These are phyloP conservation scores for Xylariaceae sp. DNA, from an alignment of 2,329 filamentous ascomycete genomes.

Conservation along the genomic window DNA sequence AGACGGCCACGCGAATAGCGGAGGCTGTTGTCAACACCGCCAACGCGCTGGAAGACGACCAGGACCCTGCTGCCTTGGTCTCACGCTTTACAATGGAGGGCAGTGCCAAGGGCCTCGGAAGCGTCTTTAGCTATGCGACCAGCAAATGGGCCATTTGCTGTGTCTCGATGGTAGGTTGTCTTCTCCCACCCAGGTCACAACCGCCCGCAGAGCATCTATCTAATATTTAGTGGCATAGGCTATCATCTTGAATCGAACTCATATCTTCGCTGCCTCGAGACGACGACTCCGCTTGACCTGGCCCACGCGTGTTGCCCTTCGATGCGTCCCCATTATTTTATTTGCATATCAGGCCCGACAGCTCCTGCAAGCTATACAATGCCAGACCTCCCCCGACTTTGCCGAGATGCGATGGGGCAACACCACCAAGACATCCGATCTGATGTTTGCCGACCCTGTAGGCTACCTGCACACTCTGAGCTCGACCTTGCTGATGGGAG, in stretches of 20 bases:
- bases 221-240: slow-evolving; percentile 49
- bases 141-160: slow-evolving; percentile 91
- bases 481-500: slow-evolving; percentile 67
- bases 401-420: slow-evolving; percentile 66
- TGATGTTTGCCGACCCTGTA: slow-evolving; percentile 68
- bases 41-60: slow-evolving; percentile 41
- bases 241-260: slow-evolving; percentile 82
- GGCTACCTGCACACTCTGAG: slow-evolving; percentile 69
- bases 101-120: slow-evolving; percentile 66
- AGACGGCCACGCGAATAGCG: slow-evolving; percentile 39
- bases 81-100: slow-evolving; percentile 53
- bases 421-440: slow-evolving; percentile 57
- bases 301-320: slow-evolving; percentile 65
- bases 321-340: slow-evolving; percentile 66
- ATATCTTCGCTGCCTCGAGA: slow-evolving; percentile 88
- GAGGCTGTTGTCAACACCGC: slow-evolving; percentile 35
- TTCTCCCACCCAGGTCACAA: not conserved
- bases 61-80: slow-evolving; percentile 38
- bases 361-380: slow-evolving; percentile 81
- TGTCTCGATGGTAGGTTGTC: slow-evolving; percentile 61
- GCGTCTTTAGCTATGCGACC: slow-evolving; percentile 84
- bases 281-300: slow-evolving; percentile 73
- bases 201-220: slow-evolving; percentile 9
- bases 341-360: slow-evolving; percentile 64
- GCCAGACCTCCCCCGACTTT: slow-evolving; percentile 79